Conservation (phyloP, 108 stramenopile species). For the Skeletonema grethae region DNA sequence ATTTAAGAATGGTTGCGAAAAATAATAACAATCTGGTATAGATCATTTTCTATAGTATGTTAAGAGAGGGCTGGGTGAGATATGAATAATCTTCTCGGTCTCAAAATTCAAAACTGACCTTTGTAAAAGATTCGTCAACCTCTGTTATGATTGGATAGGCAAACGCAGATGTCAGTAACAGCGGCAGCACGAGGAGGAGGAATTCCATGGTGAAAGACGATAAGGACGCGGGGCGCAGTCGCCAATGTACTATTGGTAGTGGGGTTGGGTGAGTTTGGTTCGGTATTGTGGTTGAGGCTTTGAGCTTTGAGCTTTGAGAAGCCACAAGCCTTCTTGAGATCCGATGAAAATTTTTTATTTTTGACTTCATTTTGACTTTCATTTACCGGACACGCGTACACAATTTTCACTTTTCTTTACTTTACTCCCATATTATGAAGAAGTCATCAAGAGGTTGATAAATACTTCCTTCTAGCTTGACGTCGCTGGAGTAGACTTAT, state of each 20-base stretch:
- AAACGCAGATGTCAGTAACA: slow-evolving; percentile 6
- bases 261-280: too few relatives aligned
- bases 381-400: too few relatives aligned
- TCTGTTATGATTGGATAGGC: slow-evolving; percentile 54
- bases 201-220: neutral
- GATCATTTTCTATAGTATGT: neutral
- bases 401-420: too few relatives aligned
- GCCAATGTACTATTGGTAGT: too few relatives aligned
- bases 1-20: neutral
- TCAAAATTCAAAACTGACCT: slow-evolving; percentile 28
- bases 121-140: slow-evolving; percentile 31
- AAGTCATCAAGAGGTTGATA: too few relatives aligned
- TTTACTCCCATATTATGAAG: too few relatives aligned
- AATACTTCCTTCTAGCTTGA: neutral
- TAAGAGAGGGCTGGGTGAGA: neutral
- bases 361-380: too few relatives aligned
- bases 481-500: neutral
- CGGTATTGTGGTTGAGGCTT: too few relatives aligned
- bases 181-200: neutral
- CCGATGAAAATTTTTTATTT: too few relatives aligned
- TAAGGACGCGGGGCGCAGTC: neutral
- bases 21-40: neutral
- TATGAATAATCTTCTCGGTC: neutral
- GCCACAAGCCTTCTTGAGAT: too few relatives aligned
- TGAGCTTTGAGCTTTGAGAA: too few relatives aligned